Evolutionary conservation across 768 basidiomycete genomes (phyloP).

Genomic region (Pleurotus sapidus): DNA sequence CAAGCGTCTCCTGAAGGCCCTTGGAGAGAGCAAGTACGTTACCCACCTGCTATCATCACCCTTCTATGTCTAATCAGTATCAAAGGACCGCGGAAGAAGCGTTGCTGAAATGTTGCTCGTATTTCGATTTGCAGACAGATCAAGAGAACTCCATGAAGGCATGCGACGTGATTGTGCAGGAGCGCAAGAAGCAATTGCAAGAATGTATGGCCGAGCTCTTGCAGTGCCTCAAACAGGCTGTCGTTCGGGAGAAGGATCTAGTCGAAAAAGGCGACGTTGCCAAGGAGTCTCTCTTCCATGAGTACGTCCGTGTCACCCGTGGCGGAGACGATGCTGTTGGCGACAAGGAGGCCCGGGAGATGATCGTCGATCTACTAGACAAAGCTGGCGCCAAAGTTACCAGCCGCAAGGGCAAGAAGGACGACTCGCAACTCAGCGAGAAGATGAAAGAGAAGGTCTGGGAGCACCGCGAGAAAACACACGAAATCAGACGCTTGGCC

Average conservation of each 20-base stretch:
- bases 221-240: conserved; percentile 59
- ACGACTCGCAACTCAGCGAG: conserved; percentile 49
- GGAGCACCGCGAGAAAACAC: conserved; percentile 85
- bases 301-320: conserved; percentile 68
- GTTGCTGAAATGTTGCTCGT: conserved; percentile 91
- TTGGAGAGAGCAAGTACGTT: conserved; percentile 81
- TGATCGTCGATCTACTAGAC: conserved; percentile 56
- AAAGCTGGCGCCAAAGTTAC: conserved; percentile 1
- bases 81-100: conserved; percentile 86
- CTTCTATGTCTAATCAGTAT: not conserved
- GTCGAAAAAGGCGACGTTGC: conserved; percentile 45
- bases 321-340: conserved; percentile 59
- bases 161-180: conserved; percentile 87
- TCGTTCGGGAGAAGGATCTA: conserved; percentile 67
- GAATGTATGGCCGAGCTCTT: conserved; percentile 76
- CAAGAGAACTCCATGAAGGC: conserved; percentile 84
- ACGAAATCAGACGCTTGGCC: conserved; percentile 76
- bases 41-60: conserved; percentile 5
- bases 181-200: conserved; percentile 75
- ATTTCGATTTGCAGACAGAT: conserved; percentile 79
- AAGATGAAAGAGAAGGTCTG: conserved; percentile 63
- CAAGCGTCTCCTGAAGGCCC: conserved; percentile 78
- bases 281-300: conserved; percentile 72
- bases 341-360: conserved; percentile 71
- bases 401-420: conserved; percentile 45